Evolutionary conservation across 2,329 filamentous ascomycete genomes (phyloP).

Genomic region (Chaetoscypha palmicola): DNA sequence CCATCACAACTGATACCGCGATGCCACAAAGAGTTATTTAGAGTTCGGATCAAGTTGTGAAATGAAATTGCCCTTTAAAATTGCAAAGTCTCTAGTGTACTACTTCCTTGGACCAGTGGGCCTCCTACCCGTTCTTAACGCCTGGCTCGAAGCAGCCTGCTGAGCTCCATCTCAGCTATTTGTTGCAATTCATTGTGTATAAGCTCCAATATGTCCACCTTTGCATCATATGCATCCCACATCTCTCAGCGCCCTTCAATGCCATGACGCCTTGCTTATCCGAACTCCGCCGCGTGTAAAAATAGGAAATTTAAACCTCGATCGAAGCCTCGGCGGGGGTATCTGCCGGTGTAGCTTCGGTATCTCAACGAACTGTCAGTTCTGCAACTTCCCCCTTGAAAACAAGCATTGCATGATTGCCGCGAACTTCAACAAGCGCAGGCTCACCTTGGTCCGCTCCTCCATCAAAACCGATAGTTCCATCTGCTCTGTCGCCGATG

Average conservation of each 20-base stretch:
- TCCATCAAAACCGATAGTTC: not conserved
- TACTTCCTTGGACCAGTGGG: too few species aligned
- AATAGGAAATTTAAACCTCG: not conserved
- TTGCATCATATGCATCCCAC: too few species aligned
- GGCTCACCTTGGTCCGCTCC: conserved; percentile 7
- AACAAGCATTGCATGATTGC: conserved; percentile 45
- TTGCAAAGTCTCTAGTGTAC: too few species aligned
- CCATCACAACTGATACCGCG: too few species aligned
- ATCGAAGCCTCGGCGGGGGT: not conserved
- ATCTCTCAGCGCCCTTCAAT: too few species aligned
- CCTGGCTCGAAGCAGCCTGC: not conserved
- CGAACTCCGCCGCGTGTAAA: too few species aligned
- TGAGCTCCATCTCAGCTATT: not conserved
- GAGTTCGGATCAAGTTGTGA: too few species aligned
- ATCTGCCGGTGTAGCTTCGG: not conserved
- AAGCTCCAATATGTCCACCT: too few species aligned
- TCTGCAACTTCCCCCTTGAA: conserved; percentile 38
- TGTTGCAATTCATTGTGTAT: not conserved
- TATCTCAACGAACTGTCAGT: conserved; percentile 28
- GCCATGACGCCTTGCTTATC: too few species aligned
- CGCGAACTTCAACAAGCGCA: conserved; percentile 28
- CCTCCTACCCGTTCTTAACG: too few species aligned
- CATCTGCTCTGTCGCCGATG: conserved; percentile 15
- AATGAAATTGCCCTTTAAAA: too few species aligned
- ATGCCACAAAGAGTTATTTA: too few species aligned